Conservation (phyloP, 345 rosid species). For the Dovyalis caffra region DNA sequence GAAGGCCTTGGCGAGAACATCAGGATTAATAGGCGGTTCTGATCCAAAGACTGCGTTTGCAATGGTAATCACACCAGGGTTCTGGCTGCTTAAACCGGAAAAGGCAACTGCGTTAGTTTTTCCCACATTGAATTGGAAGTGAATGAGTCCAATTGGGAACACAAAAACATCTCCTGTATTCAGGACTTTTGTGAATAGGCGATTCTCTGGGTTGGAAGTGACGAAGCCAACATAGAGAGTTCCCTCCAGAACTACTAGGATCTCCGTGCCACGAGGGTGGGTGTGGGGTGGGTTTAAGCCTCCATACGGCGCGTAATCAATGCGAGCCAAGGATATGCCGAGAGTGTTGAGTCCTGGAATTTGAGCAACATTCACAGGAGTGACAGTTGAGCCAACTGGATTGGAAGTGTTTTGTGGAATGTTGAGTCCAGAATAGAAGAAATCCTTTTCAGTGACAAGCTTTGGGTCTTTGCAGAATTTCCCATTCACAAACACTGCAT, state of each 20-base stretch:
- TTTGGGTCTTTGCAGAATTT: slow-evolving; percentile 12
- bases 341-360: not conserved
- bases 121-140: slow-evolving; percentile 21
- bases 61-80: slow-evolving; percentile 11
- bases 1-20: slow-evolving; percentile 16
- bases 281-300: too few relatives aligned
- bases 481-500: slow-evolving; percentile 10
- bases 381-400: too few relatives aligned
- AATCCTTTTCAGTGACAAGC: not conserved
- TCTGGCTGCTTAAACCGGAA: slow-evolving; percentile 11
- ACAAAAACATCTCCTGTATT: too few relatives aligned
- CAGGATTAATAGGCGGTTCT: not conserved
- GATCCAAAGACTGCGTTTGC: slow-evolving; percentile 14
- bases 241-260: too few relatives aligned
- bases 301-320: too few relatives aligned
- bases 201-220: too few relatives aligned
- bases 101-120: slow-evolving; percentile 5
- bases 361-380: not conserved
- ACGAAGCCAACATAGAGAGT: too few relatives aligned
- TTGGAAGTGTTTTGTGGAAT: not conserved
- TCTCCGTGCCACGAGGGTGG: too few relatives aligned
- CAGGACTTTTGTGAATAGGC: too few relatives aligned
- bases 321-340: too few relatives aligned
- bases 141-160: too few relatives aligned
- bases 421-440: not conserved